phyloP scores from a whole-genome alignment of 1,284 basidiomycete species.

The Laetiporus sulphureus region DNA sequence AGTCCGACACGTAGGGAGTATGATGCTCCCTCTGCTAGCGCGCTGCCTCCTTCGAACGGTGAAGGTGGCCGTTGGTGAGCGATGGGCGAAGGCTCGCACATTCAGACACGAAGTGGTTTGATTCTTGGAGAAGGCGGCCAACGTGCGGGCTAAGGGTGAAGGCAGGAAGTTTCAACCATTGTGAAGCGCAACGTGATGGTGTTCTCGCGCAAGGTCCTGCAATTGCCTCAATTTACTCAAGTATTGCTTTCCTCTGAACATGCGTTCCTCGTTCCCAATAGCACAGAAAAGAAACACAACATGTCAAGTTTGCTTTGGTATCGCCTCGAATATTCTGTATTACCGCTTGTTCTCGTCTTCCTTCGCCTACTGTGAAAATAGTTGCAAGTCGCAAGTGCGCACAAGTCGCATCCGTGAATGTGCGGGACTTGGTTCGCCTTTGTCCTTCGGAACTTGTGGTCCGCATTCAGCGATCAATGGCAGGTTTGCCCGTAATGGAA shows the following conservation, averaged over 20 bases:
- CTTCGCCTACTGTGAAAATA: constrained; percentile 18
- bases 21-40: constrained; percentile 23
- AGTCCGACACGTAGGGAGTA: constrained; percentile 56
- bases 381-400: constrained; percentile 20
- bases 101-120: constrained; percentile 12
- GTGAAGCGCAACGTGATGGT: constrained; percentile 22
- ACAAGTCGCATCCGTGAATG: constrained; percentile 15
- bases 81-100: constrained; percentile 2
- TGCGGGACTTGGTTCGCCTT: too few species aligned
- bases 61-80: constrained; percentile 26
- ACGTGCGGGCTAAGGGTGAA: constrained; percentile 22
- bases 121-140: constrained; percentile 13
- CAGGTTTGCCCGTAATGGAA: background rate
- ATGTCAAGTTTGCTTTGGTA: constrained; percentile 37
- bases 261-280: constrained; percentile 25
- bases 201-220: constrained; percentile 16
- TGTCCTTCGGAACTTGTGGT: background rate
- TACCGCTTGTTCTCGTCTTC: constrained; percentile 9
- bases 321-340: constrained; percentile 19
- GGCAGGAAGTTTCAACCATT: constrained; percentile 22
- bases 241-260: constrained; percentile 25
- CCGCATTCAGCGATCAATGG: background rate
- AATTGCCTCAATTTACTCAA: constrained; percentile 24
- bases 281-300: constrained; percentile 37
- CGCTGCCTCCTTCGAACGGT: constrained; percentile 19